phyloP scores from a whole-genome alignment of 352 stramenopile species.

The Phytopythium boreale region DNA sequence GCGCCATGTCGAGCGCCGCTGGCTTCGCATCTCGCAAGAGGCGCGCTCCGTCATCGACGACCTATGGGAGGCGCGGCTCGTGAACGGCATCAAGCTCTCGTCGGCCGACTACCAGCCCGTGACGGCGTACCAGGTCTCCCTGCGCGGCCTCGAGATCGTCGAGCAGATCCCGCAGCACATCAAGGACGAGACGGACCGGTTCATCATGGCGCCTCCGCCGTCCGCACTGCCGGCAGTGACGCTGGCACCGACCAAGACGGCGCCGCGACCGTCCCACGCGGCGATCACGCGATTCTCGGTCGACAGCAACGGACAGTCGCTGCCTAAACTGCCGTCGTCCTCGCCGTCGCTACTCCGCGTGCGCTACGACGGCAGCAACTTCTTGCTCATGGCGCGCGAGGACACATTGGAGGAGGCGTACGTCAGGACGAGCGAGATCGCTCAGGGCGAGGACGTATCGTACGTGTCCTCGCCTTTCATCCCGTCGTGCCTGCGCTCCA shows the following conservation, averaged over 20 bases:
- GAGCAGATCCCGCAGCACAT: slow-evolving; percentile 84
- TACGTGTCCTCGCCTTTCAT: slow-evolving; percentile 98
- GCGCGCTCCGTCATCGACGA: slow-evolving; percentile 96
- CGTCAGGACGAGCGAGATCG: slow-evolving; percentile 89
- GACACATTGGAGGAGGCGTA: slow-evolving; percentile 55
- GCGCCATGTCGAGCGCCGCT: slow-evolving; percentile 65
- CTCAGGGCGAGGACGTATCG: slow-evolving; percentile 96
- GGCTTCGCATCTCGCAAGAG: slow-evolving; percentile 94
- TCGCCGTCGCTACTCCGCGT: slow-evolving; percentile 33
- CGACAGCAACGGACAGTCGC: background rate
- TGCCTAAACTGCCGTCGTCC: background rate
- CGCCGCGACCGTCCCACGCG: background rate
- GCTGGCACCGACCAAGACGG: background rate
- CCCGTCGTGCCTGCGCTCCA: slow-evolving; percentile 93
- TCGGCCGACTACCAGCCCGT: slow-evolving; percentile 93
- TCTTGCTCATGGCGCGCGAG: slow-evolving; percentile 51
- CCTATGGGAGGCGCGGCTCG: slow-evolving; percentile 92
- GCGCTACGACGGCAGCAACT: slow-evolving; percentile 66
- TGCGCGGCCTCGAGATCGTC: slow-evolving; percentile 85
- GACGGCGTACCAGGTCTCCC: slow-evolving; percentile 94
- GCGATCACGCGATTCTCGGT: background rate
- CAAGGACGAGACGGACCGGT: slow-evolving; percentile 55
- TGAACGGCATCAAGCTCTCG: slow-evolving; percentile 94
- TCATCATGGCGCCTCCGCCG: slow-evolving; percentile 39
- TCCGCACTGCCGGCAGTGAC: background rate